Percentiles rank a stretch among this genome's conserved stretches.
Evolutionary conservation across 768 basidiomycete species (phyloP).

Genomic region (Lactarius tabidus): DNA sequence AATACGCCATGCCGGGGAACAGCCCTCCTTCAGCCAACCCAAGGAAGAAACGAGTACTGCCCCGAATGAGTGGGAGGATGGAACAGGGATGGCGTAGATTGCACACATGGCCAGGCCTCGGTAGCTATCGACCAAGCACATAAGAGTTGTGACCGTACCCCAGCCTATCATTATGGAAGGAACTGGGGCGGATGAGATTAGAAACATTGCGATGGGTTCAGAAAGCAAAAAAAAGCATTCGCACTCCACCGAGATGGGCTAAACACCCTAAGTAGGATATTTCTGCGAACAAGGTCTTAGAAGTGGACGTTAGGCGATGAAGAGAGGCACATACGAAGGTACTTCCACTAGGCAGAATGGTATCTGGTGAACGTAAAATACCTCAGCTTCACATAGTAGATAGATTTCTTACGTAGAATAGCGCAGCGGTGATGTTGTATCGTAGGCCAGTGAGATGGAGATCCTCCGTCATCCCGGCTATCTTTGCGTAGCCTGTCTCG

Average conservation of each 20-base stretch:
- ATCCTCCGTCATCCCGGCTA: conserved; percentile 44
- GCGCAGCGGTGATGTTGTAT: conserved; percentile 38
- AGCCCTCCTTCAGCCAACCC: no score
- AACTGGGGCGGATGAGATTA: conserved; percentile 32
- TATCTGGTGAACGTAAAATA: conserved; percentile 26
- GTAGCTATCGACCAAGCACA: conserved; percentile 37
- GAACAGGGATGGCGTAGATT: no score
- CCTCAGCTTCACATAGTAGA: background rate
- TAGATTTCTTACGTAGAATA: conserved; percentile 35
- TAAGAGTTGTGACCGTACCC: conserved; percentile 39
- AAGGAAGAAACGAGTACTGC: no score
- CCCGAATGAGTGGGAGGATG: no score
- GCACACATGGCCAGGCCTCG: conserved; percentile 30
- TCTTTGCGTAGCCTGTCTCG: conserved; percentile 26
- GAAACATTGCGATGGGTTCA: background rate
- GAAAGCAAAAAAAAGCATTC: conserved; percentile 1
- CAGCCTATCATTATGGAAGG: conserved; percentile 39
- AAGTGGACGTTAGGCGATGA: background rate
- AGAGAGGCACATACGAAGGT: conserved; percentile 32
- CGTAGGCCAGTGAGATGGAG: conserved; percentile 34
- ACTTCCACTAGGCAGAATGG: conserved; percentile 39
- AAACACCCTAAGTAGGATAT: conserved; percentile 37
- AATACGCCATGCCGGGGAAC: no score
- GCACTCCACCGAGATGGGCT: conserved; percentile 37
- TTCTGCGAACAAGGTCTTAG: conserved; percentile 27